A percentile compares a stretch with the other conserved stretches of the same genome.
phyloP scores from a whole-genome alignment of 202 grass and related monocot genomes.

The Digitaria exilis region DNA sequence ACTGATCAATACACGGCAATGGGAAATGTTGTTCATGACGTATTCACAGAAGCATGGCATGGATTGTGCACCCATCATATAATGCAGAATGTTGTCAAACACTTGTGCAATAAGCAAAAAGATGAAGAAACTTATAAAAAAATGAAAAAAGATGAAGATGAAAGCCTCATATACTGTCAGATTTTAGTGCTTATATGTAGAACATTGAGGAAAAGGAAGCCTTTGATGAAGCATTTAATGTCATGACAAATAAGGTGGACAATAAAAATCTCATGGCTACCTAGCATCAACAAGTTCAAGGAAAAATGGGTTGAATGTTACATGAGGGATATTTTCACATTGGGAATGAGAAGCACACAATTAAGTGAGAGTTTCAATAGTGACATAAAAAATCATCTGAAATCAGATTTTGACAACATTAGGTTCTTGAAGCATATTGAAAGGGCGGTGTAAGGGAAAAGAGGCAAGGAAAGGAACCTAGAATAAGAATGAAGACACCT shows the following conservation, averaged over 20 bases:
- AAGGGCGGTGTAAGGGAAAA: background rate
- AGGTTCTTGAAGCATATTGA: background rate
- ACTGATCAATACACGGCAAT: background rate
- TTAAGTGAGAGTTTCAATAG: background rate
- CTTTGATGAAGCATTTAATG: background rate
- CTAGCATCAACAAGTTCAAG: background rate
- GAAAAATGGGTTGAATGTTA: background rate
- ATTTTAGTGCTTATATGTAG: conserved; percentile 1
- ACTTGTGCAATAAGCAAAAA: background rate
- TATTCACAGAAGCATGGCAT: background rate
- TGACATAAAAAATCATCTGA: background rate
- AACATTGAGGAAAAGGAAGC: background rate
- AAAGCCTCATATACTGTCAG: background rate
- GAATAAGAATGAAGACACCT: background rate
- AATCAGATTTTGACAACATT: background rate
- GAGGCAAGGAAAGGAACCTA: too few species aligned
- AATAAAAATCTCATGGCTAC: background rate
- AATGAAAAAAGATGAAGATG: background rate
- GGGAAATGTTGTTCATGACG: background rate
- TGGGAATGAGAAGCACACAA: background rate
- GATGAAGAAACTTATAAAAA: background rate
- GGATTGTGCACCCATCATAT: background rate
- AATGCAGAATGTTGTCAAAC: background rate
- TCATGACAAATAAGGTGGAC: background rate
- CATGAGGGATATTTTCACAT: background rate